Conservation (phyloP, 495 filamentous ascomycete species). For the Penicillium robsamsonii region DNA sequence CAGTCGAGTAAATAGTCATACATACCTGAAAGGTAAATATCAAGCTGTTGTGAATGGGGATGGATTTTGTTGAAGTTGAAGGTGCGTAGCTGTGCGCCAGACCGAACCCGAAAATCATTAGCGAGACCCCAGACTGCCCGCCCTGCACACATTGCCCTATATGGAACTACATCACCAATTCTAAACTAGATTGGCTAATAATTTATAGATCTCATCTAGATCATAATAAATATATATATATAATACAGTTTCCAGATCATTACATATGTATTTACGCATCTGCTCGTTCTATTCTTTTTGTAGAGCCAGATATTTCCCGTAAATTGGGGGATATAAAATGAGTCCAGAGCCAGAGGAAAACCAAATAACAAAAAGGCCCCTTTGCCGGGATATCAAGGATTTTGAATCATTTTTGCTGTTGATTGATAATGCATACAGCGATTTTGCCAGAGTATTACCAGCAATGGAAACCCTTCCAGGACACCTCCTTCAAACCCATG, state of each 20-base stretch:
- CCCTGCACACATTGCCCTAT: constrained; percentile 30
- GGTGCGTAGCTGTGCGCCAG: constrained; percentile 47
- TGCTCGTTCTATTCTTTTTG: constrained; percentile 19
- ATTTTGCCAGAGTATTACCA: constrained; percentile 44
- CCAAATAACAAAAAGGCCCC: constrained; percentile 30
- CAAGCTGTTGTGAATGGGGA: constrained; percentile 37
- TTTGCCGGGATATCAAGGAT: constrained; percentile 49
- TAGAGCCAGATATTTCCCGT: constrained; percentile 8
- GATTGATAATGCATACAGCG: constrained; percentile 51
- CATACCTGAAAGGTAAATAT: constrained; percentile 42
- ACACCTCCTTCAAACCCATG: constrained; percentile 49
- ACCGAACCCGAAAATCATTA: constrained; percentile 50
- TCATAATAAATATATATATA: neutral
- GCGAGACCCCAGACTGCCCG: constrained; percentile 40
- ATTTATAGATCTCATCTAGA: constrained; percentile 4
- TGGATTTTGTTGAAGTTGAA: constrained; percentile 43
- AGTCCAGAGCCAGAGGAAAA: constrained; percentile 24
- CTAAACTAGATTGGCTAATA: neutral
- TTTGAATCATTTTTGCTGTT: constrained; percentile 52
- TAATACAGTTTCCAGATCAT: constrained; percentile 6
- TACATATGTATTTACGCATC: constrained; percentile 9
- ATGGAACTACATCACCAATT: constrained; percentile 13
- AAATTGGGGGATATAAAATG: constrained; percentile 18
- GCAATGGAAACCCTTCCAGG: constrained; percentile 50
- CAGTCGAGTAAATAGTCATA: constrained; percentile 20